Evolutionary conservation across 768 basidiomycete genomes (phyloP).

Genomic region (Lactarius psammicola): DNA sequence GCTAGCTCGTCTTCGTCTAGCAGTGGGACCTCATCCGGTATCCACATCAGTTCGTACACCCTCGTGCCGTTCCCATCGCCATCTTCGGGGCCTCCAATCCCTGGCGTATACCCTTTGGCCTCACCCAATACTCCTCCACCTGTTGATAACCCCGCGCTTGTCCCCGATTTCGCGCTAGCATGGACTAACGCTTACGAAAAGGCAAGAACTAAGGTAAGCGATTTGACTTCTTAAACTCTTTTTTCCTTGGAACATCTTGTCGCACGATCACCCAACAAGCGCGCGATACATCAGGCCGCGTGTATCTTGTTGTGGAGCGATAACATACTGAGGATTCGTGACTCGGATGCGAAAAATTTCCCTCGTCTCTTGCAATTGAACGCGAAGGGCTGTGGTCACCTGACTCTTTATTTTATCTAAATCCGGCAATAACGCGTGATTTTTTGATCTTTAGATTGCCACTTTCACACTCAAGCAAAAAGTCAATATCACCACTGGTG

Average conservation of each 20-base stretch:
- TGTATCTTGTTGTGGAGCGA: not conserved
- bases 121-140: constrained; percentile 59
- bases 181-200: constrained; percentile 60
- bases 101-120: constrained; percentile 51
- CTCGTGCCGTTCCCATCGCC: constrained; percentile 15
- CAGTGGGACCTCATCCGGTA: constrained; percentile 6
- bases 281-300: not conserved
- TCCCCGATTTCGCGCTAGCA: constrained; percentile 49
- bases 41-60: not conserved
- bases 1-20: constrained; percentile 3
- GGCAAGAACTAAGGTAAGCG: constrained; percentile 40
- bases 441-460: constrained; percentile 12
- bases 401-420: not conserved
- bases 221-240: not conserved
- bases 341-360: no score
- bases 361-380: not conserved
- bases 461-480: constrained; percentile 27
- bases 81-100: constrained; percentile 49
- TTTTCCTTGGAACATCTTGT: not conserved
- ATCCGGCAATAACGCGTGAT: not conserved
- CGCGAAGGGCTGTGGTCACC: not conserved
- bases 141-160: constrained; percentile 40
- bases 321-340: not conserved
- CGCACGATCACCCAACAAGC: not conserved
- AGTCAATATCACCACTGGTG: constrained; percentile 28